Percentiles rank a stretch among this genome's conserved stretches.
Evolutionary conservation across 1,139 yeast genomes (phyloP).

Genomic region (Cylindricascospora bacillispora): DNA sequence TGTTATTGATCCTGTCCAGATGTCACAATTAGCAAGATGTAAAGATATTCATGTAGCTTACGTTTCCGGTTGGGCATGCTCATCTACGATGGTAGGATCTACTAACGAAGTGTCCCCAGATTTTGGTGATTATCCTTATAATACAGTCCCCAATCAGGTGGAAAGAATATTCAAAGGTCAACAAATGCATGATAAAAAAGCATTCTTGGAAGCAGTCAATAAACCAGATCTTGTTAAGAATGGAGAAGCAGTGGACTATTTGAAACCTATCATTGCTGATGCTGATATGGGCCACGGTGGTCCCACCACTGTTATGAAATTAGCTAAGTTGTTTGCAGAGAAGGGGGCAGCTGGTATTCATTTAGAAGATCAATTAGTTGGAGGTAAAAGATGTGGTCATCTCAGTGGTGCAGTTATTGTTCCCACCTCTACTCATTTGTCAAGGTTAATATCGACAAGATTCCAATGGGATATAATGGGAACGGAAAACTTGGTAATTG

Average conservation of each 20-base stretch:
- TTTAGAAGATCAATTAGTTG: constrained; percentile 51
- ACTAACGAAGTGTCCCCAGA: constrained; percentile 51
- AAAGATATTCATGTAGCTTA: constrained; percentile 43
- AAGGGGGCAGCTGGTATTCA: constrained; percentile 56
- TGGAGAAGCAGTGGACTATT: constrained; percentile 31
- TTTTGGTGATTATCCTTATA: constrained; percentile 53
- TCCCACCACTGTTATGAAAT: constrained; percentile 47
- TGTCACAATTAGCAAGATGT: constrained; percentile 39
- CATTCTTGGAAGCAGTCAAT: constrained; percentile 32
- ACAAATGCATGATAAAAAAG: constrained; percentile 41
- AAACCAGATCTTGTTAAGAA: constrained; percentile 13
- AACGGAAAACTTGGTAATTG: constrained; percentile 43
- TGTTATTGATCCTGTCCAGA: constrained; percentile 50
- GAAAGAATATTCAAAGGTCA: constrained; percentile 49
- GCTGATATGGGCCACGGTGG: constrained; percentile 67
- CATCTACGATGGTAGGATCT: constrained; percentile 37
- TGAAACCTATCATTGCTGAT: constrained; percentile 54
- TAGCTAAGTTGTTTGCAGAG: constrained; percentile 52
- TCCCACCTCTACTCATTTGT: constrained; percentile 46
- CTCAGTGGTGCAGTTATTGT: constrained; percentile 51
- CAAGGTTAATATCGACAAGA: constrained; percentile 46
- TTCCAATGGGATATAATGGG: constrained; percentile 58
- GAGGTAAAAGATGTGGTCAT: constrained; percentile 57
- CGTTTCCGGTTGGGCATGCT: constrained; percentile 53
- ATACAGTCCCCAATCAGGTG: constrained; percentile 55